Evolutionary conservation across 148 eudicot species (phyloP), one percentile per base, ranked within the genome.

Genomic region (Rheum nobile): DNA sequence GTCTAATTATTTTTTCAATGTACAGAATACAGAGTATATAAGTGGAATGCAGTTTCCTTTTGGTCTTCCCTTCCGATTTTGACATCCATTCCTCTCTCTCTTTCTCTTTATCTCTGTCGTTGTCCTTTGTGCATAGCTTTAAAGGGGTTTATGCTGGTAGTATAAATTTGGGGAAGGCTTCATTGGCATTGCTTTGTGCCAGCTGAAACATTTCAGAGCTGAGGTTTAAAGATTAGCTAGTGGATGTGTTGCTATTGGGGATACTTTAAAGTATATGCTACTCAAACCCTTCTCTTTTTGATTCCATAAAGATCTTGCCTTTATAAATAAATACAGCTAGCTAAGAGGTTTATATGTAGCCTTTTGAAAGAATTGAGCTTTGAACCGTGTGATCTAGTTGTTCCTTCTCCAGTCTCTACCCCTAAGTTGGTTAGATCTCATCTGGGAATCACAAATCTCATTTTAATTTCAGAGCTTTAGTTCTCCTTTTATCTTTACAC

Each of bases 81-180:
- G 39, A 65, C 70, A 65, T 65, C 70, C 70, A 65, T 32, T 34
- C 10, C 41, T 32, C 22, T 65, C 11, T 63, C 22, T 63, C 38
- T 31, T 32, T 59, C 67, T 59, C 67, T 59, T 16, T 26, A 8
- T 21, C 31, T 54, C 61, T 54, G 26, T 54, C 55, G 11, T 38
- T 46, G 67, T 22, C 50, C 73, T 71, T 71, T 71, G 26, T 24
- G 4, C 26, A 71, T 61, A 3, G 16, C 72, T 76, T 76, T 79
- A 55, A 29, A 76, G 67, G 44, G 42, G 44, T 69, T 19, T 67
- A 31, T 67, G 41, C 21, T 67, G 71, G 79, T 48, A 71, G 61
- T 82, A 84, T 82, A 84, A 73, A 82, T 82, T 86, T 80, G 83
- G 80, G 68, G 37, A 31, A 79, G 77, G 70, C 75, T 79, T 75